These are phyloP conservation scores for Xylariaceae sp. DNA, from an alignment of 2,329 filamentous ascomycete species.

Conservation along the genomic window DNA sequence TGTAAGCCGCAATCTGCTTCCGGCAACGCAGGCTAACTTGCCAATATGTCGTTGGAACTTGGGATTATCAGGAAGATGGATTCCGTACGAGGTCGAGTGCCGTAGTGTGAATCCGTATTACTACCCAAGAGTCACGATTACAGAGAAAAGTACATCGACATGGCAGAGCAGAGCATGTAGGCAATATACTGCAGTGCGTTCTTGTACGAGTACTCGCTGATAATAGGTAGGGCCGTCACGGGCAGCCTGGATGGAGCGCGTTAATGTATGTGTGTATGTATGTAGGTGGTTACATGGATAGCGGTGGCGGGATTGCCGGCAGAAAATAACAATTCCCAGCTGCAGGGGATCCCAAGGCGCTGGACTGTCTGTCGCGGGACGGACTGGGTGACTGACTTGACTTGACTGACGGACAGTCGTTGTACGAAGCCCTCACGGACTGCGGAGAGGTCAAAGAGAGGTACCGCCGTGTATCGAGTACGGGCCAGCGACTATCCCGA, in stretches of 20 bases:
- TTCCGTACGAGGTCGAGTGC: too few species aligned
- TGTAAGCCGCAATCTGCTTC: background rate
- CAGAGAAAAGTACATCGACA: too few species aligned
- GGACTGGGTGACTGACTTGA: too few species aligned
- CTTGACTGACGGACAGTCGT: too few species aligned
- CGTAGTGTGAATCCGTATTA: background rate
- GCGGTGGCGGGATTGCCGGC: constrained; percentile 25
- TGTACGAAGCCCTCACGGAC: too few species aligned
- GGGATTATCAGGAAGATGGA: background rate
- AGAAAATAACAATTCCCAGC: constrained; percentile 24
- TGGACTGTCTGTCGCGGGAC: constrained; percentile 9
- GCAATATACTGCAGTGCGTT: background rate
- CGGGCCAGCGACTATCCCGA: too few species aligned
- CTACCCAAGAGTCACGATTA: background rate
- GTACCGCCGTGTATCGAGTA: too few species aligned
- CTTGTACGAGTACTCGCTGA: background rate
- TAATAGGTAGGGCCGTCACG: too few species aligned
- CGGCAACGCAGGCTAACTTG: background rate
- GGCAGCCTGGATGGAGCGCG: background rate
- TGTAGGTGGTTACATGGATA: background rate
- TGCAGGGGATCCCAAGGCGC: constrained; percentile 25
- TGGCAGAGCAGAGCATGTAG: background rate
- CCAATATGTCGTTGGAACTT: background rate
- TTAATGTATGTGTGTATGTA: background rate
- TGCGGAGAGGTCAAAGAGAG: too few species aligned